Conservation (phyloP, 2,329 filamentous ascomycete species). For the Colletotrichum spaethianum region DNA sequence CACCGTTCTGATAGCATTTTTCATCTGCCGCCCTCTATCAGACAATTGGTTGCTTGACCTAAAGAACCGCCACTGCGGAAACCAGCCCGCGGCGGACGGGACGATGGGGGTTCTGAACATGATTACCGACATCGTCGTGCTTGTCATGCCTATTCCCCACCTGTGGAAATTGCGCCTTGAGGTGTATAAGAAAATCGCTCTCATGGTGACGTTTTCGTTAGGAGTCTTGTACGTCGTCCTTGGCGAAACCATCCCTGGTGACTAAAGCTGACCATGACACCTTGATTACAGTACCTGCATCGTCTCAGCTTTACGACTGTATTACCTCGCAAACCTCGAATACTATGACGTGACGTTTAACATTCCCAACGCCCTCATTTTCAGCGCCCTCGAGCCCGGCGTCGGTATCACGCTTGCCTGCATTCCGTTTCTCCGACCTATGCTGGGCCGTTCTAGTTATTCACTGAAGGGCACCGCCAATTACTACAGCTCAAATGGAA, state of each 20-base stretch:
- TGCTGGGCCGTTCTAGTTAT: slow-evolving; percentile 49
- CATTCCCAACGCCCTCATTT: slow-evolving; percentile 52
- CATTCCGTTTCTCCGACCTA: slow-evolving; percentile 56
- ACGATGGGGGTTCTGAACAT: slow-evolving; percentile 47
- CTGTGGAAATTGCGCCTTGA: slow-evolving; percentile 48
- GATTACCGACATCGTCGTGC: slow-evolving; percentile 46
- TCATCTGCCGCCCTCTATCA: slow-evolving; percentile 55
- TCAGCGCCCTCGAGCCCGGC: slow-evolving; percentile 55
- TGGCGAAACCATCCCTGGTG: too few species aligned
- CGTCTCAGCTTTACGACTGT: slow-evolving; percentile 53
- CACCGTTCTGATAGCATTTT: slow-evolving; percentile 49
- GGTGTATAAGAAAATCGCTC: slow-evolving; percentile 48
- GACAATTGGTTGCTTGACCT: slow-evolving; percentile 50
- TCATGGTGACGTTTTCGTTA: slow-evolving; percentile 51
- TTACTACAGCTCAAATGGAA: slow-evolving; percentile 24
- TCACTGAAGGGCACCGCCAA: slow-evolving; percentile 33
- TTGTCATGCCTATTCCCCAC: slow-evolving; percentile 45
- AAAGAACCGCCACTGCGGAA: slow-evolving; percentile 44
- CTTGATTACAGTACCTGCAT: slow-evolving; percentile 49
- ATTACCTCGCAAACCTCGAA: slow-evolving; percentile 50
- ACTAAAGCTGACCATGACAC: neutral
- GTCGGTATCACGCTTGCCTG: slow-evolving; percentile 57
- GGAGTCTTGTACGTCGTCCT: slow-evolving; percentile 50
- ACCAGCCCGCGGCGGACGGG: slow-evolving; percentile 47
- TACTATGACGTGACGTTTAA: slow-evolving; percentile 52